These are phyloP conservation scores for Candida ipomoeae DNA, from an alignment of 805 yeast genomes.

Conservation along the genomic window DNA sequence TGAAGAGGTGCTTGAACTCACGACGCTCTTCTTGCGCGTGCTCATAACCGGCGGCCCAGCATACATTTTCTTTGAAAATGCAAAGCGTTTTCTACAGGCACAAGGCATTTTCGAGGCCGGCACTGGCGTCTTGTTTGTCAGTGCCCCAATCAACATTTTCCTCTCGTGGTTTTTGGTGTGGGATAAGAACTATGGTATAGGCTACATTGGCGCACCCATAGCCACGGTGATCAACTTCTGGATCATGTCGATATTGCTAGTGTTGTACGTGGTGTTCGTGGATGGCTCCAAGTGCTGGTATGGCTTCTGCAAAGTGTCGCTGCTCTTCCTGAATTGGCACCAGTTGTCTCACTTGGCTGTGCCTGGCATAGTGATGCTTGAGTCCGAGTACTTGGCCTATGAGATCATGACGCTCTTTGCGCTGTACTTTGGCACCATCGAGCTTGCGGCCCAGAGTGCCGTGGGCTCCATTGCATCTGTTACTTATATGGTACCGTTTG, in stretches of 20 bases:
- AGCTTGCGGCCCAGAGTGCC: conserved; percentile 50
- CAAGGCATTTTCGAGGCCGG: conserved; percentile 48
- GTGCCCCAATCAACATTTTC: conserved; percentile 40
- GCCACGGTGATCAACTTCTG: conserved; percentile 42
- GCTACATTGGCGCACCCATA: conserved; percentile 42
- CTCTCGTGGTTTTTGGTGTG: conserved; percentile 42
- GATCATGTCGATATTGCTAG: conserved; percentile 35
- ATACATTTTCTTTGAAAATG: conserved; percentile 40
- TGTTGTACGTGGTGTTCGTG: conserved; percentile 34
- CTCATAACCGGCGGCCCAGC: conserved; percentile 40
- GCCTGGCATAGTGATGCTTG: conserved; percentile 45
- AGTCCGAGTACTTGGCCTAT: conserved; percentile 43
- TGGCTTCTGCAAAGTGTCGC: conserved; percentile 43
- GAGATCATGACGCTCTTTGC: conserved; percentile 45
- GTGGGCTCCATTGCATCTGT: conserved; percentile 45
- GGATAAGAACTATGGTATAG: conserved; percentile 37
- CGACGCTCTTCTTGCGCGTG: conserved; percentile 32
- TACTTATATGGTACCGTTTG: conserved; percentile 44
- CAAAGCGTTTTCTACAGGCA: conserved; percentile 41
- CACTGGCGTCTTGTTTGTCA: conserved; percentile 38
- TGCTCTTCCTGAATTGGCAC: conserved; percentile 35
- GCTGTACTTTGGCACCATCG: conserved; percentile 45
- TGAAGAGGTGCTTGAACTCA: conserved; percentile 31
- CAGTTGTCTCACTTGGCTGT: conserved; percentile 35
- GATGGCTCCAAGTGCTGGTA: conserved; percentile 73